phyloP scores from a whole-genome alignment of 176 grass and related monocot species.

The Eragrostis nindensis region DNA sequence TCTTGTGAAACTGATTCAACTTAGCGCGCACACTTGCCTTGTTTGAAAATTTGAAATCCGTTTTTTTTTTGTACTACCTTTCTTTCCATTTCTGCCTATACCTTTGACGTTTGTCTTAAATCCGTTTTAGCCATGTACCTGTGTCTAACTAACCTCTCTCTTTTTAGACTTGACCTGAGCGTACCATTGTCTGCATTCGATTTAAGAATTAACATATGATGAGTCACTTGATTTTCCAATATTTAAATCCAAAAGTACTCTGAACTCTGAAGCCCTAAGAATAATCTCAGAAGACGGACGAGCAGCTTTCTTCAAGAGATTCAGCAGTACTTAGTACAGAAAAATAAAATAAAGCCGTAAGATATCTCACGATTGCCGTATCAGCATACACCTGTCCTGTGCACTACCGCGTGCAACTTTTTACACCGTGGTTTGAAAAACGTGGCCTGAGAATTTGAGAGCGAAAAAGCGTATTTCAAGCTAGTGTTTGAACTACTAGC shows the following conservation, averaged over 20 bases:
- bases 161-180: neutral
- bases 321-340: neutral
- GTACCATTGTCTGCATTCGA: neutral
- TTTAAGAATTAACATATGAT: neutral
- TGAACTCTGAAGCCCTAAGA: neutral
- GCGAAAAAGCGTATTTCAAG: neutral
- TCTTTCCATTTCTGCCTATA: neutral
- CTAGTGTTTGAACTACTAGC: constrained; percentile 35
- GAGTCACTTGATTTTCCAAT: neutral
- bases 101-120: neutral
- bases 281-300: neutral
- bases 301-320: neutral
- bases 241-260: neutral
- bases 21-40: neutral
- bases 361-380: neutral
- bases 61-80: neutral
- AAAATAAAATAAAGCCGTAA: neutral
- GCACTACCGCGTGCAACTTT: neutral
- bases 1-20: constrained; percentile 47
- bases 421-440: constrained; percentile 19
- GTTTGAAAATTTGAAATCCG: constrained; percentile 1
- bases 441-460: neutral
- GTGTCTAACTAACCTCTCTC: neutral
- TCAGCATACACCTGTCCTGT: neutral
- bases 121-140: neutral